Evolutionary conservation across 1,284 basidiomycete species (phyloP), one percentile per base, ranked within the genome.

Genomic region (Porogramme epimiltina): DNA sequence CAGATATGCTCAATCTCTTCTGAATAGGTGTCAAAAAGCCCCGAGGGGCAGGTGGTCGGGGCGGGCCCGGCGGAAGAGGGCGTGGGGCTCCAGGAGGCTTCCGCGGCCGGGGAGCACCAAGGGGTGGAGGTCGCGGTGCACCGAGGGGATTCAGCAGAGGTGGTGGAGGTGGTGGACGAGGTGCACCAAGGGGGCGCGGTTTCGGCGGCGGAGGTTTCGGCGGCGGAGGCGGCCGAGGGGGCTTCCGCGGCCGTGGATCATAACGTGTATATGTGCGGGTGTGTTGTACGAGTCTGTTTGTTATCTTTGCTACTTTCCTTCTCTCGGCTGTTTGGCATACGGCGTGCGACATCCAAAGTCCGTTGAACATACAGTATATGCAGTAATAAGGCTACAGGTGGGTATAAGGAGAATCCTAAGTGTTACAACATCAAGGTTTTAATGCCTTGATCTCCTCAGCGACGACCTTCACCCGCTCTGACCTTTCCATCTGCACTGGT

Each of bases 1-100:
- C 58, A 82, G 80, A 4, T 4, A 75, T 66, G 69, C 81, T 59
- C 77, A 64, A 82, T 81, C 2, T 4, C 16, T 25, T n/a, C n/a
- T 20, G 11, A 6, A 37, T 19, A 71, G 54, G 47, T 58, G 19
- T 52, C 25, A 89, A 76, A 62, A 55, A 55, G 60, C 62, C 53
- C 26, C 60, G 65, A 20, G 63, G 65, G 31, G 52, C 54, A 24
- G 56, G 56, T 18, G 62, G 65, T 26, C 64, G 71, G 4, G 74
- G 78, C 8, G 78, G 74, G 38, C 66, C 66, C 13, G 70, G 74
- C 18, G 72, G 69, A 45, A 64, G 76, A 18, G 71, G 75, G 34
- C 62, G 79, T 22, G 77, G 79, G 20, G 69, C 67, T 41, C 65
- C 76, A 51, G 71, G 34, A 16, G 34, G 34, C 8, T 31, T 31